Percentiles rank a stretch among this genome's conserved stretches.
phyloP scores from a whole-genome alignment of 495 filamentous ascomycete species.

The Penicillium waksmanii region DNA sequence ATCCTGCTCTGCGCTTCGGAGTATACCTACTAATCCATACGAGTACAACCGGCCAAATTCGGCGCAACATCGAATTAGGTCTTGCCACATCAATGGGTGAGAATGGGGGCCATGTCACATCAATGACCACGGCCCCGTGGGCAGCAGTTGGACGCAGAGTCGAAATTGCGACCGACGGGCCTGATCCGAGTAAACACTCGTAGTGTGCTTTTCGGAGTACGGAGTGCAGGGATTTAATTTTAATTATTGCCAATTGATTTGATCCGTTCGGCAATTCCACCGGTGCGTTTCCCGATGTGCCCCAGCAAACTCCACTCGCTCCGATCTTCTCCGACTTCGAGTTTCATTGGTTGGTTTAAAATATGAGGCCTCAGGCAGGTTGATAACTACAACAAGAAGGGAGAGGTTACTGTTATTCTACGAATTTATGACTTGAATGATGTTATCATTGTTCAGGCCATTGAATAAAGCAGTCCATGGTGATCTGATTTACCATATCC shows the following conservation, averaged over 20 bases:
- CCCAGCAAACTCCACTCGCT: background rate
- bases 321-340: background rate
- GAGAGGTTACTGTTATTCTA: too few relatives aligned
- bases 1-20: background rate
- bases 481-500: too few relatives aligned
- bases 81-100: background rate
- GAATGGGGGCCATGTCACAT: background rate
- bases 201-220: background rate
- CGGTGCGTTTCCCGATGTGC: background rate
- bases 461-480: too few relatives aligned
- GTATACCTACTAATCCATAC: too few relatives aligned
- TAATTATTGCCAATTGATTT: background rate
- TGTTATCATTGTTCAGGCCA: too few relatives aligned
- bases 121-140: background rate
- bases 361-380: background rate
- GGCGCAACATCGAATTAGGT: background rate
- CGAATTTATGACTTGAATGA: too few relatives aligned
- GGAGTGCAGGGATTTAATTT: background rate
- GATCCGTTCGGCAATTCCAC: background rate
- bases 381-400: too few relatives aligned
- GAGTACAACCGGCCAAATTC: background rate
- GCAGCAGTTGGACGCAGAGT: background rate
- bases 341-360: background rate
- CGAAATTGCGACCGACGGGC: conserved; percentile 1
- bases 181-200: background rate